Conservation (phyloP, 805 yeast species). For the Pichia californica region DNA sequence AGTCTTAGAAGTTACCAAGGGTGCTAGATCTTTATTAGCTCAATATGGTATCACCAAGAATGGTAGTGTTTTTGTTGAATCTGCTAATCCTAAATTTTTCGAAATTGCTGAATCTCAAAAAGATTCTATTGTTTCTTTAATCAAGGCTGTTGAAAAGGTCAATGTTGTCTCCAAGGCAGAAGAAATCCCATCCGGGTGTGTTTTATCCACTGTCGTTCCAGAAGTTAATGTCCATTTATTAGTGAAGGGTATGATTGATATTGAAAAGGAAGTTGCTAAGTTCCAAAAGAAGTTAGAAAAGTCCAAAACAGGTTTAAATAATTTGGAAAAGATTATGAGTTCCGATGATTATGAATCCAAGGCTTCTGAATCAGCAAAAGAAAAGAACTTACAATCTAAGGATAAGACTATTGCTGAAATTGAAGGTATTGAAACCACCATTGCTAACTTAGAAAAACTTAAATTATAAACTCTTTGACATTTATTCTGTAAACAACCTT, state of each 20-base stretch:
- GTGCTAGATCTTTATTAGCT: constrained; percentile 84
- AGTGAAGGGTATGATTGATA: constrained; percentile 91
- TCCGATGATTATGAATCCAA: constrained; percentile 78
- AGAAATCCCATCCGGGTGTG: constrained; percentile 85
- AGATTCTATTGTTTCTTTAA: constrained; percentile 83
- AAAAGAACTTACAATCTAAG: constrained; percentile 59
- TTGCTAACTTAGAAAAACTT: constrained; percentile 74
- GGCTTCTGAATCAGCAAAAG: constrained; percentile 78
- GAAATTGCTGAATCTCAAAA: constrained; percentile 62
- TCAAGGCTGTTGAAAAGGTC: constrained; percentile 81
- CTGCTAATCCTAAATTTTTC: constrained; percentile 41
- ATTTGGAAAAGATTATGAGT: constrained; percentile 61
- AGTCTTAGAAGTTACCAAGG: constrained; percentile 79
- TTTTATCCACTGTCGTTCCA: constrained; percentile 73
- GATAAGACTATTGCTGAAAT: constrained; percentile 79
- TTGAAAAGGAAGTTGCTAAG: constrained; percentile 84
- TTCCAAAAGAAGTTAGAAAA: constrained; percentile 70
- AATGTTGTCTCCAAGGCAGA: constrained; percentile 48
- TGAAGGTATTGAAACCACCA: constrained; percentile 82
- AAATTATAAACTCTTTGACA: constrained; percentile 36
- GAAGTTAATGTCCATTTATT: constrained; percentile 80
- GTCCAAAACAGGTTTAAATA: constrained; percentile 50
- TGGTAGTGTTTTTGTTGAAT: constrained; percentile 79
- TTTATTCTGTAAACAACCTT: not conserved
- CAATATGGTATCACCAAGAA: constrained; percentile 86